Base-by-base conservation (phyloP, 2,329 filamentous ascomycete genomes). In the Sporothrix euskadiensis region DNA sequence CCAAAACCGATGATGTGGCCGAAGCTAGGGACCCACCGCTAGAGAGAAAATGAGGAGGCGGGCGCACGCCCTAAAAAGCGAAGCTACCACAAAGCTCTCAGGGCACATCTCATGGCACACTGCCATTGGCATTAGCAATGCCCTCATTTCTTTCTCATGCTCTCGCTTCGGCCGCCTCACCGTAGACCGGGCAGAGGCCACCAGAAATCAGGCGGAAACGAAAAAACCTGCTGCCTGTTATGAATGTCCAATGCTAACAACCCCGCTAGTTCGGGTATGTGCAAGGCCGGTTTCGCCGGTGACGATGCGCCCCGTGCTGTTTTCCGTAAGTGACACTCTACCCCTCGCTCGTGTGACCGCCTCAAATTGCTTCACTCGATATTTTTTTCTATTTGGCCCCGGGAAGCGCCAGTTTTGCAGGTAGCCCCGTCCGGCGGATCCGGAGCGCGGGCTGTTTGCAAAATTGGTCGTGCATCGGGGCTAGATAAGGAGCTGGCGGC, bases 251-350 rank as follows among this genome's bases (percentile, higher is more conserved):
- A 32, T 75, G 69, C 85, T 87, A 78, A 87, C 82, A 1, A 47
- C n/a, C 78, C 78, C 75, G 82, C 77, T 85, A 98, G 95, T 92
- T 98, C 96, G 87, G 96, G 96, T 91, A 98, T 99, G 96, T 99
- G 96, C 89, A 99, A 99, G 90, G 96, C 96, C 92, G 96, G 96
- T 94, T 99, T 99, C 88, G 96, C 96, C 89, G 96, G 96, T 94
- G 96, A 99, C 84, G 96, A 99, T 92, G 96, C 96, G 88, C 96
- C 96, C 85, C 92, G 96, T 91, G 96, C 96, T 88, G 96, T 99
- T 85, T 99, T 99, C 91, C 96, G 95, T 98, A 92, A 97, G 95
- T 94, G 7, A 69, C 19, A 44, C n/a, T 59, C n/a, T 16, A 1
- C 26, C 19, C 69, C 54, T 59, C 39, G 5, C 14, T 49, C 44